Conservation (phyloP, 2,329 filamentous ascomycete genomes). For the Phialocephala sp. region DNA sequence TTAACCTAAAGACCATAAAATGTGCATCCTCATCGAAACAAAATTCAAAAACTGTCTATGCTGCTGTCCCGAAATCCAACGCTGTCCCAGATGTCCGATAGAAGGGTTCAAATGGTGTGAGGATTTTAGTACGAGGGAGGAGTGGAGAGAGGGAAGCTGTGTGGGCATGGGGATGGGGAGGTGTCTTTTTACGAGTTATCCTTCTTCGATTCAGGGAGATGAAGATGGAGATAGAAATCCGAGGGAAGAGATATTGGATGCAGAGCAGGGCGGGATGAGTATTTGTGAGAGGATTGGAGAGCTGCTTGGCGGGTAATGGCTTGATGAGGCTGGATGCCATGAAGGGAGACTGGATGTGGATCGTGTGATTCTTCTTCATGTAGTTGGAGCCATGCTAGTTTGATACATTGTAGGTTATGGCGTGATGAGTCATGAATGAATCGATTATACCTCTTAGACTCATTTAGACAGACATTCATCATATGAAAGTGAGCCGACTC, state of each 20-base stretch:
- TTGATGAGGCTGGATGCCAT: not conserved
- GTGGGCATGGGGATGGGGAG: not conserved
- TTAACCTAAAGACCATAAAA: not conserved
- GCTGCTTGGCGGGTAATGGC: not conserved
- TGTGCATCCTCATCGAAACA: conserved; percentile 1
- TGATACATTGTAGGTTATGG: not conserved
- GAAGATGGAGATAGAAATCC: too few species aligned
- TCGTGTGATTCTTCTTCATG: not conserved
- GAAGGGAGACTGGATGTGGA: not conserved
- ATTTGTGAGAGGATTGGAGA: not conserved
- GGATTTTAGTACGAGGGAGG: not conserved
- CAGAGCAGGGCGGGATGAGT: not conserved
- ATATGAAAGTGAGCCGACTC: not conserved
- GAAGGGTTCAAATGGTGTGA: not conserved
- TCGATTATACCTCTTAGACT: not conserved
- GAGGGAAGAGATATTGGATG: not conserved
- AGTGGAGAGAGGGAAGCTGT: not conserved
- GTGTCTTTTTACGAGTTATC: too few species aligned
- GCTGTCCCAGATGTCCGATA: not conserved
- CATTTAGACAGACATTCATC: not conserved
- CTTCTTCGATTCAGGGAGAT: too few species aligned
- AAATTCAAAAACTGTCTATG: not conserved
- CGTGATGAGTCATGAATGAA: not conserved
- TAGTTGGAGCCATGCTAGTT: not conserved
- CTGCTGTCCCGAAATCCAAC: not conserved